Evolutionary conservation across 345 rosid species (phyloP).

Genomic region (Brassica napus): DNA sequence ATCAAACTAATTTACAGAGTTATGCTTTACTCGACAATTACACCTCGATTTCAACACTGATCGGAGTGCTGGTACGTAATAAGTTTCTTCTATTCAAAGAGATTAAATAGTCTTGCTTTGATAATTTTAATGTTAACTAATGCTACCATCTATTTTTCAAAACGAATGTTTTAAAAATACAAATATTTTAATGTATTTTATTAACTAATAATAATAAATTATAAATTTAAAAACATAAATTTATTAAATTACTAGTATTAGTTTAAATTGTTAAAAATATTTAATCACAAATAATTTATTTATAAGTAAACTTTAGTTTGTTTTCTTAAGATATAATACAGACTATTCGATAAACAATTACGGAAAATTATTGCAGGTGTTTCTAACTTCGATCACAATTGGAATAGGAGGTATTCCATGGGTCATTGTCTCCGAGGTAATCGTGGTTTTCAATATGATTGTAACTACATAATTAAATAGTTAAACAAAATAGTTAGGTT

Average conservation of each 20-base stretch:
- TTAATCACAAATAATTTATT: neutral
- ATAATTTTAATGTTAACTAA: neutral
- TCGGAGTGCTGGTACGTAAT: conserved; percentile 33
- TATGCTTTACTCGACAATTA: conserved; percentile 14
- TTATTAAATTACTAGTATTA: neutral
- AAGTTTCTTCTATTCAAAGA: neutral
- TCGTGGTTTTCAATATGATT: neutral
- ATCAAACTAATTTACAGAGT: conserved; percentile 21
- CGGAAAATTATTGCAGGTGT: conserved; percentile 36
- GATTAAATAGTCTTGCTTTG: neutral
- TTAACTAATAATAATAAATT: neutral
- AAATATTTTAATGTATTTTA: too few relatives aligned
- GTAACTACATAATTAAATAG: neutral
- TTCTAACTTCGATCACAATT: conserved; percentile 50
- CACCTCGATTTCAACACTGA: conserved; percentile 34
- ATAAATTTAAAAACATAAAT: too few relatives aligned
- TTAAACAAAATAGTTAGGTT: neutral
- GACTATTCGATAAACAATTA: neutral
- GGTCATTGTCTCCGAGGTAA: conserved; percentile 87
- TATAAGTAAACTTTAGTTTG: neutral
- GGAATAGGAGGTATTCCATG: conserved; percentile 84
- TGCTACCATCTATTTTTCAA: neutral
- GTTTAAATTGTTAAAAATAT: neutral
- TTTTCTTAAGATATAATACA: neutral
- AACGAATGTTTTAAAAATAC: neutral